Conservation (phyloP, 148 eudicot species). For the Salicornia ramosissima region DNA sequence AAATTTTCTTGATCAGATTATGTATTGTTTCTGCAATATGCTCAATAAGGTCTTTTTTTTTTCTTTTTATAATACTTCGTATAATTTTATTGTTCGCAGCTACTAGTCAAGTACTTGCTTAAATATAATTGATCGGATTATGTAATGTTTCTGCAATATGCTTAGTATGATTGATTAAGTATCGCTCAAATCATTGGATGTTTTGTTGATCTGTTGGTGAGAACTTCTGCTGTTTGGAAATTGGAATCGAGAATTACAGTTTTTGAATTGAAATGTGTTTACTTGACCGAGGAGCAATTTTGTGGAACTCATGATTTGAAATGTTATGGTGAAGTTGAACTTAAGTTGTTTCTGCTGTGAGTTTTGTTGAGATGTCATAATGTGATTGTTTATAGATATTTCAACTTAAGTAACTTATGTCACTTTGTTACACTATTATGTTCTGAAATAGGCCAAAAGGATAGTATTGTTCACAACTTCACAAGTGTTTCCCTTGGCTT, state of each 20-base stretch:
- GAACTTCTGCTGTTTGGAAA: too few relatives aligned
- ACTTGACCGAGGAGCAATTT: not conserved
- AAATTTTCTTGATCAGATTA: not conserved
- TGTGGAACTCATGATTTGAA: not conserved
- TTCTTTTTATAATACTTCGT: too few relatives aligned
- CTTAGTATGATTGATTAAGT: not conserved
- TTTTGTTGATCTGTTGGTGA: not conserved
- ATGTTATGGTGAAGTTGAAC: not conserved
- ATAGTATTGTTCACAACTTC: not conserved
- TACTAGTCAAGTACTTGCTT: not conserved
- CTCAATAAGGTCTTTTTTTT: slow-evolving; percentile 63
- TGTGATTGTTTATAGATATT: not conserved
- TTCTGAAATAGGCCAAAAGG: not conserved
- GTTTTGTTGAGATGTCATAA: not conserved
- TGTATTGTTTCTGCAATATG: slow-evolving; percentile 14
- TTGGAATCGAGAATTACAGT: too few relatives aligned
- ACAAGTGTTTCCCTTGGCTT: too few relatives aligned
- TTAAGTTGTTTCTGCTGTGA: not conserved
- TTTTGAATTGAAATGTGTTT: not conserved
- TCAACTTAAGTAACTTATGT: not conserved
- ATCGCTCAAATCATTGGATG: not conserved
- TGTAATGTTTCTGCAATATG: not conserved
- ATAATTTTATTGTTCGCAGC: not conserved
- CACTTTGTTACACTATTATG: not conserved
- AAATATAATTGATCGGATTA: not conserved